phyloP scores from a whole-genome alignment of 163 green algal species.

The Chlamydomonas reinhardtii region DNA sequence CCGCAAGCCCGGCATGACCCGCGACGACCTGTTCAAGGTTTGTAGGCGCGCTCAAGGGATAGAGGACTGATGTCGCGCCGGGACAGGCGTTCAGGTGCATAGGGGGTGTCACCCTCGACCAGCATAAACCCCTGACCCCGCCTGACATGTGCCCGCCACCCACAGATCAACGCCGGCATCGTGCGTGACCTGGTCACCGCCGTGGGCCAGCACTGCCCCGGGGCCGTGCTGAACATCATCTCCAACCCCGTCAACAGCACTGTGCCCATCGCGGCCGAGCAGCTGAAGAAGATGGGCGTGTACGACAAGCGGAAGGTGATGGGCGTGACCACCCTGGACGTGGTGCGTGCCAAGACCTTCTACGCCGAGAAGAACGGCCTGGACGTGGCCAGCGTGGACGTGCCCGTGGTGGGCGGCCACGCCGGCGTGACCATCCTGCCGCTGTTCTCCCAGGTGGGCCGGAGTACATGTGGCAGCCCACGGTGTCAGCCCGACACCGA shows the following conservation, averaged over 20 bases:
- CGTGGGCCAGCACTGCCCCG: slow-evolving; percentile 86
- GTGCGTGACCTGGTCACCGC: slow-evolving; percentile 88
- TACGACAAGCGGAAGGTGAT: slow-evolving; percentile 95
- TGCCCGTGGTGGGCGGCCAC: slow-evolving; percentile 98
- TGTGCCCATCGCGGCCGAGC: slow-evolving; percentile 92
- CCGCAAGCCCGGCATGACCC: slow-evolving; percentile 99
- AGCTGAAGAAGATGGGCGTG: slow-evolving; percentile 88
- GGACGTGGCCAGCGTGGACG: slow-evolving; percentile 87
- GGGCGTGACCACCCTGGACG: slow-evolving; percentile 94
- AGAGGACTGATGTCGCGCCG: too few species aligned
- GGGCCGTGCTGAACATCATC: slow-evolving; percentile 95
- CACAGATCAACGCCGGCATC: slow-evolving; percentile 83
- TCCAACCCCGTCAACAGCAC: slow-evolving; percentile 97
- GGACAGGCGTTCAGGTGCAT: too few species aligned
- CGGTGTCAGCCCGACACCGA: too few species aligned
- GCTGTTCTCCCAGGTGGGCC: slow-evolving; percentile 91
- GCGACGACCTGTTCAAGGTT: slow-evolving; percentile 99
- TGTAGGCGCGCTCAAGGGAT: too few species aligned
- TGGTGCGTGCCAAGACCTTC: slow-evolving; percentile 97
- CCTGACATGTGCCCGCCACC: not conserved
- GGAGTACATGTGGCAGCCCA: too few species aligned
- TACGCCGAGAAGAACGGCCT: slow-evolving; percentile 90
- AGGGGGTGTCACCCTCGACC: too few species aligned
- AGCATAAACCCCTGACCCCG: too few species aligned
- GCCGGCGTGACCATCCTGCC: slow-evolving; percentile 98